phyloP scores from a whole-genome alignment of 2,329 filamentous ascomycete species.

The Immersiporthe knoxdaviesiana region DNA sequence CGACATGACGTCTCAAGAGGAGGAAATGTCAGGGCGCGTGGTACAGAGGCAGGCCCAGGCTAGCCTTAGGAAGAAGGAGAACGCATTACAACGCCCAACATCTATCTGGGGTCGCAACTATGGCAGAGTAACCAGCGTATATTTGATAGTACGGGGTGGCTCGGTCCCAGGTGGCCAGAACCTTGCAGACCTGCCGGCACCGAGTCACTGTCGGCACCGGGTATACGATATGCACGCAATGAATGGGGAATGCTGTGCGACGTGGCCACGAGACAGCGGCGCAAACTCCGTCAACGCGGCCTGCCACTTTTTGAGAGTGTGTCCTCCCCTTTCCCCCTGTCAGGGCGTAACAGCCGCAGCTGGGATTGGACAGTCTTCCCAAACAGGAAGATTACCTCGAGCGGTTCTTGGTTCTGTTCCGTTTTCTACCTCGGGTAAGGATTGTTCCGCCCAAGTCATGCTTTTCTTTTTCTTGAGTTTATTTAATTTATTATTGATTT shows the following conservation, averaged over 20 bases:
- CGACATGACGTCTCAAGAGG: neutral
- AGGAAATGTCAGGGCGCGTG: neutral
- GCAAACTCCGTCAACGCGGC: neutral
- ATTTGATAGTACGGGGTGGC: neutral
- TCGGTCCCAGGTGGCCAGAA: neutral
- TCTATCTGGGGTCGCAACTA: neutral
- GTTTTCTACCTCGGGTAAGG: no score
- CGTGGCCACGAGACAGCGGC: neutral
- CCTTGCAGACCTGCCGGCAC: neutral
- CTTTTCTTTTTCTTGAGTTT: neutral
- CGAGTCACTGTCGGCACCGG: constrained; percentile 3
- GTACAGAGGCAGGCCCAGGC: neutral
- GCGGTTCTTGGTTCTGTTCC: no score
- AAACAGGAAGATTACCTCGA: neutral
- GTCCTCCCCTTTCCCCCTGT: neutral
- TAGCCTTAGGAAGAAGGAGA: neutral
- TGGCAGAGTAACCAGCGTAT: neutral
- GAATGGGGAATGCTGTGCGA: neutral
- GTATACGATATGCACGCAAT: neutral
- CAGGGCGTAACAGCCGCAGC: neutral
- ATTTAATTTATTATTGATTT: neutral
- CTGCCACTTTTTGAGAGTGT: neutral
- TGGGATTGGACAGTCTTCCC: neutral
- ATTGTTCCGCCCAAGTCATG: no score
- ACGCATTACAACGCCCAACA: neutral